phyloP scores from a whole-genome alignment of 345 rosid species.

The Diplotaxis tenuifolia region DNA sequence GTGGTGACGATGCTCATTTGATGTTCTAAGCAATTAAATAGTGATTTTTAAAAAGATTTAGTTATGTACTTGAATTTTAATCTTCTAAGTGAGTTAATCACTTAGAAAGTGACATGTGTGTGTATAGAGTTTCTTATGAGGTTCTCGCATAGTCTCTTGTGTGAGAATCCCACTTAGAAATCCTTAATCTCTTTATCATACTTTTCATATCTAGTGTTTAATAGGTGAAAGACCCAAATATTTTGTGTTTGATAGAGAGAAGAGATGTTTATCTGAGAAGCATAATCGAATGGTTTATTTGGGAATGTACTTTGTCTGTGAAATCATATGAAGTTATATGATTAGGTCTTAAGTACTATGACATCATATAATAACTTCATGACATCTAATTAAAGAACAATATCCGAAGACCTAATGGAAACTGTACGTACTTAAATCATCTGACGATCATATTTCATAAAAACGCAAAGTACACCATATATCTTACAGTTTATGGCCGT shows the following conservation, averaged over 20 bases:
- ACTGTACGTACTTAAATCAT: not conserved
- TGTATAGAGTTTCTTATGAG: no score
- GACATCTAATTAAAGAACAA: not conserved
- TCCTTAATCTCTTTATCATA: no score
- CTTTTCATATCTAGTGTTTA: no score
- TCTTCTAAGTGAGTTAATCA: no score
- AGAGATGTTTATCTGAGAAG: not conserved
- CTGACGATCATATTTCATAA: conserved; percentile 1
- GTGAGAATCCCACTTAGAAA: no score
- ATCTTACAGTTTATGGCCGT: conserved; percentile 13
- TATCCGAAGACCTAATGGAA: not conserved
- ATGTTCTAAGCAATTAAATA: no score
- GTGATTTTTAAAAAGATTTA: no score
- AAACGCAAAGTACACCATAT: conserved; percentile 8
- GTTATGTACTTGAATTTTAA: no score
- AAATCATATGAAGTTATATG: not conserved
- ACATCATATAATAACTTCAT: not conserved
- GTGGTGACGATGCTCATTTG: no score
- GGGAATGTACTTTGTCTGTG: not conserved
- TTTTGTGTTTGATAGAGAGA: not conserved
- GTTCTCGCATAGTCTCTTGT: no score
- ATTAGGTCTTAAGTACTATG: not conserved
- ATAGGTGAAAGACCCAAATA: no score
- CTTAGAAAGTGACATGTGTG: no score
- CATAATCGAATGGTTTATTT: not conserved